Evolutionary conservation across 129 eudicot genomes (phyloP).

Genomic region (Kitagawia praeruptora): DNA sequence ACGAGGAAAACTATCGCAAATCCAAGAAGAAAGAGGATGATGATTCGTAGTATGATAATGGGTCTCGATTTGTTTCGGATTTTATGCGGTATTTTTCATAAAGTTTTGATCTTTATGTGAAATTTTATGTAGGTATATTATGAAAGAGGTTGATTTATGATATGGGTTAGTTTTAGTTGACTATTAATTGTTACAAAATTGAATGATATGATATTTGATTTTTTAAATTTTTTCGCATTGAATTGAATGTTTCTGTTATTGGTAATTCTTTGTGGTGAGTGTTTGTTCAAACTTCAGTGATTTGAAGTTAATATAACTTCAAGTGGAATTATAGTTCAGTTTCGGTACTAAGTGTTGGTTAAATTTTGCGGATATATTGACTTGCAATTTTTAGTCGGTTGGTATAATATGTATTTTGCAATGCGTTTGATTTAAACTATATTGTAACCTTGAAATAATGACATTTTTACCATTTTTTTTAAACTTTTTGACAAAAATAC

Average conservation of each 20-base stretch:
- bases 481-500: too few relatives aligned
- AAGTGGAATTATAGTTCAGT: background rate
- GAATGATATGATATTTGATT: background rate
- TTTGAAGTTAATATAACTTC: background rate
- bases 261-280: background rate
- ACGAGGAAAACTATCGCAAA: conserved; percentile 28
- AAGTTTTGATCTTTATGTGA: background rate
- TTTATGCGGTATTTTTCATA: background rate
- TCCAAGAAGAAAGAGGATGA: conserved; percentile 20
- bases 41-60: background rate
- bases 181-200: background rate
- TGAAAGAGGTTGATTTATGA: background rate
- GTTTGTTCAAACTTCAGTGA: background rate
- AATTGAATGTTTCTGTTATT: background rate
- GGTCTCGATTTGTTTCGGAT: background rate
- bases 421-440: background rate
- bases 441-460: too few relatives aligned
- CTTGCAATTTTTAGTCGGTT: background rate
- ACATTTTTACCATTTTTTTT: too few relatives aligned
- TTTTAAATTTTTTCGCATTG: background rate
- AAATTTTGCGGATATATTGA: background rate
- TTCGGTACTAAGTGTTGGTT: background rate
- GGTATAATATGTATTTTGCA: background rate
- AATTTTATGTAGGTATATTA: background rate
- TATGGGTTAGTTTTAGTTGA: background rate